Percentiles rank a stretch among this genome's conserved stretches.
phyloP scores from a whole-genome alignment of 2,329 filamentous ascomycete species.

The Fusarium sulawesiense region DNA sequence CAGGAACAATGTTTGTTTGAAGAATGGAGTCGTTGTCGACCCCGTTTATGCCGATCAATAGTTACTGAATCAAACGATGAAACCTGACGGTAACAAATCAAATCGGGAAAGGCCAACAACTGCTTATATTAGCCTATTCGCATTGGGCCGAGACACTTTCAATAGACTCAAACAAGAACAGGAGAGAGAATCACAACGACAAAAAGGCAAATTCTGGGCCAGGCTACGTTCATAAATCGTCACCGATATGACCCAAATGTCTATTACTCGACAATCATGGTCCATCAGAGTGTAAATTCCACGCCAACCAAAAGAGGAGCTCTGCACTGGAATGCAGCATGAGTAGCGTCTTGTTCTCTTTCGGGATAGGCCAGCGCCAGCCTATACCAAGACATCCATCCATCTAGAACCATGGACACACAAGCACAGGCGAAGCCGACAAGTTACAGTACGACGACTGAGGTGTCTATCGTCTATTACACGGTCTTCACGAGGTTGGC shows the following conservation, averaged over 20 bases:
- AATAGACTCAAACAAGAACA: slow-evolving; percentile 10
- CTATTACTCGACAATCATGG: slow-evolving; percentile 18
- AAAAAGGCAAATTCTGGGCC: background rate
- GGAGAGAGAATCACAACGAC: background rate
- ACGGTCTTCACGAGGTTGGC: background rate
- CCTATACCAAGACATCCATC: slow-evolving; percentile 7
- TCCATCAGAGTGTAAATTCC: slow-evolving; percentile 24
- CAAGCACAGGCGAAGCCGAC: slow-evolving; percentile 12
- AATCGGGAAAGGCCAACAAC: slow-evolving; percentile 11
- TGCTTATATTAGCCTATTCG: slow-evolving; percentile 14
- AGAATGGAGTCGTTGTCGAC: slow-evolving; percentile 8
- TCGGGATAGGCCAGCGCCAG: slow-evolving; percentile 12
- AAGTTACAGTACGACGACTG: background rate
- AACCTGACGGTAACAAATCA: slow-evolving; percentile 9
- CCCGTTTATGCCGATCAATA: slow-evolving; percentile 16
- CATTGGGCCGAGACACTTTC: slow-evolving; percentile 20
- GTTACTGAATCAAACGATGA: slow-evolving; percentile 14
- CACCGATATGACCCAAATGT: slow-evolving; percentile 9
- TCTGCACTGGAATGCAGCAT: slow-evolving; percentile 30
- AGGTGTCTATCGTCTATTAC: background rate
- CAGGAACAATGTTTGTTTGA: background rate
- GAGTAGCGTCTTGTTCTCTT: slow-evolving; percentile 11
- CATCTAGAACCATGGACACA: background rate
- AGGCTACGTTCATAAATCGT: background rate
- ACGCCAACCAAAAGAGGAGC: slow-evolving; percentile 24